Evolutionary conservation across 2,329 filamentous ascomycete species (phyloP), one percentile per base, ranked within the genome.

Genomic region (Trichophyton simii): DNA sequence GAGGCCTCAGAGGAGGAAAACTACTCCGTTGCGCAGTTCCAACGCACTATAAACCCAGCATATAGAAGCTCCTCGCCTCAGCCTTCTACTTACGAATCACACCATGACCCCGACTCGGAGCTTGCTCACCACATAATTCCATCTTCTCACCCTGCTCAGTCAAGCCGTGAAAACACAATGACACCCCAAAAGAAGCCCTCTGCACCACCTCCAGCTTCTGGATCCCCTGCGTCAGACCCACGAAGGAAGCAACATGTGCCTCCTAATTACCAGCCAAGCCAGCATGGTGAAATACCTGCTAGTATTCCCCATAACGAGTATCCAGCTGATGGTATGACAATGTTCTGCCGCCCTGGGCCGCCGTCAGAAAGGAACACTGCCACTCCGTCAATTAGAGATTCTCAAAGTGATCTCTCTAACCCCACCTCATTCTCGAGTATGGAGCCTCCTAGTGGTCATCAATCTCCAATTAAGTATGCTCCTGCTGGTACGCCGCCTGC

Each of bases 1-100:
- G 89, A 94, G 65, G 79, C 82, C 9, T 92, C 89, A 0, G 91
- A 95, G 22, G 91, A 95, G n/a, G 91, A 91, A 3, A 85, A 82
- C 67, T 99, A 96, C 71, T 95, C 91, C 0, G 90, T 99, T 11
- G 95, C 95, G 3, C 92, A 99, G 70, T 99, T 97, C 69, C 90
- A 91, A 63, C 83, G 94, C 63, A 91, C 88, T 60, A 96, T 96
- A 75, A 99, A 99, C 70, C 92, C 95, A 18, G 89, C 91, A 0
- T 97, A 95, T 78, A 84, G 95, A 64, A 91, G 87, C n/a, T 95
- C 94, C 0, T 99, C 94, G 6, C 94, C 95, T 0, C 91, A 96
- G 70, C 92, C 92, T 9, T 96, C 94, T 2, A 90, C 87, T 0
- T 95, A 88, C 67, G 90, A 95, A 70, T 95, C 91, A 41, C 91